A percentile compares a stretch with the other conserved stretches of the same genome.
These are phyloP conservation scores for Fragaria nilgerrensis DNA, from an alignment of 306 rosid genomes.

Conservation along the genomic window DNA sequence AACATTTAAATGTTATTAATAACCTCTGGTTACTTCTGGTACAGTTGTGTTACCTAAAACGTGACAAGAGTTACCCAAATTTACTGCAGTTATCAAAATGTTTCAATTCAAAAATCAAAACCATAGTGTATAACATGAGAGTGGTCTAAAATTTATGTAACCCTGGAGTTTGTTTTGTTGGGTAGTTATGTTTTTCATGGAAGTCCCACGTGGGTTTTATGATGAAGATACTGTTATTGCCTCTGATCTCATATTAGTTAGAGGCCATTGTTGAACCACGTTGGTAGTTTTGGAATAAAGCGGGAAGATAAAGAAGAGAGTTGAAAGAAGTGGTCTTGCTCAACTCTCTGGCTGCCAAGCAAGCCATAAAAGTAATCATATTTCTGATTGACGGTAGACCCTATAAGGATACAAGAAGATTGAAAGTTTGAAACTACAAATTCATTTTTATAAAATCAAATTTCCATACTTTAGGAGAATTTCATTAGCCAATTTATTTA, in stretches of 20 bases:
- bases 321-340: constrained; percentile 26
- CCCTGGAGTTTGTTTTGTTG: no score
- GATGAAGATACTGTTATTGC: constrained; percentile 11
- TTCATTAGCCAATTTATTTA: neutral
- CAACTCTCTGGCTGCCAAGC: neutral
- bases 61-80: no score
- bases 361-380: constrained; percentile 16
- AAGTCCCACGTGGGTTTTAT: constrained; percentile 31
- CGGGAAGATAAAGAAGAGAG: constrained; percentile 44
- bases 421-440: neutral
- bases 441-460: neutral
- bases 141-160: neutral
- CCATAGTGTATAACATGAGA: neutral
- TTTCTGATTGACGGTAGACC: constrained; percentile 1
- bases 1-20: neutral
- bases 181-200: neutral
- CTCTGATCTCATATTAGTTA: neutral
- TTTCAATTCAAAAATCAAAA: no score
- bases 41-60: no score
- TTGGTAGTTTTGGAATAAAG: constrained; percentile 43
- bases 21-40: no score
- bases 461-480: no score
- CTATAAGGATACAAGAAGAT: constrained; percentile 7
- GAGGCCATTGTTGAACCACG: constrained; percentile 85
- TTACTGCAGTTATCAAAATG: no score